Evolutionary conservation across 2,329 filamentous ascomycete genomes (phyloP).

Genomic region (Mycosphaerella sp.): DNA sequence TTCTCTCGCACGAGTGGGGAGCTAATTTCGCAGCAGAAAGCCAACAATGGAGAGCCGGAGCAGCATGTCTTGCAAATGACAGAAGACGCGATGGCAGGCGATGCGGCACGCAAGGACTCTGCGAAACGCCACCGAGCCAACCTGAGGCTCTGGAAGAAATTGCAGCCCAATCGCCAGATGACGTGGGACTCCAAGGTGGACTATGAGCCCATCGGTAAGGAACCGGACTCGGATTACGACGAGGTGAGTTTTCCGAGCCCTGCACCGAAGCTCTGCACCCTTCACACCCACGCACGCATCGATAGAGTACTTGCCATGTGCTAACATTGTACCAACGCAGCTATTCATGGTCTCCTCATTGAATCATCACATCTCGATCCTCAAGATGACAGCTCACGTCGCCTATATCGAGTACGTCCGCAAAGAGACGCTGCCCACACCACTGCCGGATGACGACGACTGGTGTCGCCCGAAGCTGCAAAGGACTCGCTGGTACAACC

Average conservation of each 20-base stretch:
- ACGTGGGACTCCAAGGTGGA: conserved; percentile 52
- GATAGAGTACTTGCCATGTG: background rate
- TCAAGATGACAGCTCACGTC: conserved; percentile 52
- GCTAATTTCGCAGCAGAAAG: conserved; percentile 28
- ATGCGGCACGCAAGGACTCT: conserved; percentile 3
- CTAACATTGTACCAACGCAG: conserved; percentile 32
- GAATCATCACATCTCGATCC: conserved; percentile 56
- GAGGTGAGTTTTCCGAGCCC: conserved; percentile 42
- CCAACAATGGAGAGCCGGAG: conserved; percentile 29
- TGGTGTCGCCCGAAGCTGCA: conserved; percentile 51
- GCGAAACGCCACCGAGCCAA: conserved; percentile 31
- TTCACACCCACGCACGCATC: background rate
- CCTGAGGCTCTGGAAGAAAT: conserved; percentile 48
- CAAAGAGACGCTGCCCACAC: conserved; percentile 35
- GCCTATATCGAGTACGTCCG: conserved; percentile 52
- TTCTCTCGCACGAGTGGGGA: background rate
- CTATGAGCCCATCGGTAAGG: conserved; percentile 53
- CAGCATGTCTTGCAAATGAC: conserved; percentile 23
- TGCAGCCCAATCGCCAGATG: conserved; percentile 43
- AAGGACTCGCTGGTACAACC: conserved; percentile 54
- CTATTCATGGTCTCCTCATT: conserved; percentile 57
- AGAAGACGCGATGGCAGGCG: conserved; percentile 12
- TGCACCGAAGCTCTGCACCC: background rate
- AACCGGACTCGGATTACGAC: conserved; percentile 30
- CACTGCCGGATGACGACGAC: conserved; percentile 31